Evolutionary conservation across 306 rosid genomes (phyloP), one percentile per base, ranked within the genome.

Genomic region (Lablab purpureus): DNA sequence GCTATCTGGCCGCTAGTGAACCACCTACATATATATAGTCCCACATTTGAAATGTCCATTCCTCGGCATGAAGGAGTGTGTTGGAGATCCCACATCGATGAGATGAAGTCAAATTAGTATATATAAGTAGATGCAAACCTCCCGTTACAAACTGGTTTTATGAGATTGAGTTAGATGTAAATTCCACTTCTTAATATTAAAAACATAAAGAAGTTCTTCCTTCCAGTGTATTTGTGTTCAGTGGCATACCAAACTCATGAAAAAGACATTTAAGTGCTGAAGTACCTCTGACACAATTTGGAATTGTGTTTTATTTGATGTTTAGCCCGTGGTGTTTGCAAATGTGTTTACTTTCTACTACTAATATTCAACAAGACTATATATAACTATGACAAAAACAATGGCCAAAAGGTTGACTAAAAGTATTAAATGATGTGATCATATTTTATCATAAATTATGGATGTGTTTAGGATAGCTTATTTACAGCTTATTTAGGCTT

Each of bases 281-380:
- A 43, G 58, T 12, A 55, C 69, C 22, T 67, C 59, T 49, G 41
- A 49, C n/a, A 75, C 59, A 49, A 36, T 15, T 64, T 77, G 66
- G 67, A 66, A 41, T 34, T 34, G 37, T 5, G 37, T 34, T 52
- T 45, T 51, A 37, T 67, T 52, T 3, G 13, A 40, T 77, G 79
- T 45, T 60, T 40, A 59, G 30, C 30, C 28, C 59, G 18, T 46
- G 46, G 59, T 64, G 32, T 45, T 45, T 23, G 23, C 41, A 64
- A 36, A 32, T 18, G 25, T 21, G 27, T 34, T 76, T 36, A 23
- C 32, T 43, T 59, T 34, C 40, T 22, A 4, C 21, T 22, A 49
- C 40, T 32, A 11, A 22, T 58, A 47, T 64, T 76, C 52, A 64
- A 65, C 52, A 50, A 75, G 47, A 60, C 15, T 0, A 19, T 15